These are phyloP conservation scores for Amylocystis lapponica DNA, from an alignment of 768 basidiomycete species.

Conservation along the genomic window DNA sequence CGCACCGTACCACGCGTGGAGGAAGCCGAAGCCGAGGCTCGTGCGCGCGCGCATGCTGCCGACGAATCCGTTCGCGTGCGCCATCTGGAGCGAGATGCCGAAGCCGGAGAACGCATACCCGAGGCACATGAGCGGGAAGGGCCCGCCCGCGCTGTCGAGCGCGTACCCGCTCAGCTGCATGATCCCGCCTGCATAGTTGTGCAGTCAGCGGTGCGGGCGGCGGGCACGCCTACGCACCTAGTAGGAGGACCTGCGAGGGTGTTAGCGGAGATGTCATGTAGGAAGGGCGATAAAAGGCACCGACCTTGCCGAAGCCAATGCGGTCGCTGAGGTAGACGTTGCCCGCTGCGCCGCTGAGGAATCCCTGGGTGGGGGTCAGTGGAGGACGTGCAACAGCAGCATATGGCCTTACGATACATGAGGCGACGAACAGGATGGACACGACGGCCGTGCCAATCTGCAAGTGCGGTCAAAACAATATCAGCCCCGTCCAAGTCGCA, in stretches of 20 bases:
- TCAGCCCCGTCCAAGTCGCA: neutral
- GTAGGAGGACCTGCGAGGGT: neutral
- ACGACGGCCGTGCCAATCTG: conserved; percentile 48
- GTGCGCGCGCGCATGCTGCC: conserved; percentile 50
- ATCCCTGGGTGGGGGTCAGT: conserved; percentile 30
- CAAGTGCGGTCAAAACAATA: neutral
- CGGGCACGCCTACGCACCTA: neutral
- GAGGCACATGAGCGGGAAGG: conserved; percentile 59
- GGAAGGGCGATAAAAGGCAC: neutral
- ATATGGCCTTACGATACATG: conserved; percentile 31
- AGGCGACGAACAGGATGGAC: conserved; percentile 55
- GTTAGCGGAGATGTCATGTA: neutral
- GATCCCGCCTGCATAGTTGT: conserved; percentile 36
- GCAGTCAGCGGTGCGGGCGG: neutral
- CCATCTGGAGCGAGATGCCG: conserved; percentile 49
- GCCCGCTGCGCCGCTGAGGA: conserved; percentile 39
- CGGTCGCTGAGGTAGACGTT: conserved; percentile 44
- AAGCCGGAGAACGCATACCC: conserved; percentile 43
- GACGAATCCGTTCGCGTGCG: conserved; percentile 68
- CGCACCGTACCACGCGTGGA: conserved; percentile 62
- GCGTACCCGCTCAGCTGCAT: conserved; percentile 49
- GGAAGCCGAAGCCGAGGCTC: conserved; percentile 58
- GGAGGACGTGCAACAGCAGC: neutral
- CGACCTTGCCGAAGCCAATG: conserved; percentile 49
- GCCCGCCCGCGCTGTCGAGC: conserved; percentile 48